Conservation (phyloP, 2,329 filamentous ascomycete species). For the Stemphylium vesicarium region DNA sequence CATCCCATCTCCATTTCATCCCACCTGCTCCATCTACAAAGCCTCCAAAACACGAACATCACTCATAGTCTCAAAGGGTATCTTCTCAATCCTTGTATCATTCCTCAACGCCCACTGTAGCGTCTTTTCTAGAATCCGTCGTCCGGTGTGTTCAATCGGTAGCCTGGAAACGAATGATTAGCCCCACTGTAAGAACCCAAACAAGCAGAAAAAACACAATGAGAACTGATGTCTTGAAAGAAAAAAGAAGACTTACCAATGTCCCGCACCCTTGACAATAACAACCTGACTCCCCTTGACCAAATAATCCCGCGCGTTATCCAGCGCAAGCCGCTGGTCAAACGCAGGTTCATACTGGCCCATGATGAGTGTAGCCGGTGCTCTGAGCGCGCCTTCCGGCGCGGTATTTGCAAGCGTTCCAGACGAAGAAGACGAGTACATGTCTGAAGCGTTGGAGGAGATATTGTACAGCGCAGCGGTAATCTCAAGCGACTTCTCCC, state of each 20-base stretch:
- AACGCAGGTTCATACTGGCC: conserved; percentile 61
- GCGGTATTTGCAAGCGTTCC: conserved; percentile 52
- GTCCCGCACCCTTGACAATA: conserved; percentile 57
- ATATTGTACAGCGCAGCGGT: conserved; percentile 57
- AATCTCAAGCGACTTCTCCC: conserved; percentile 60
- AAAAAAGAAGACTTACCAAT: conserved; percentile 52
- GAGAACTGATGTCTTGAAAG: too few relatives aligned
- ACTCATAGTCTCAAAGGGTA: conserved; percentile 28
- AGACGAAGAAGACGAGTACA: conserved; percentile 13
- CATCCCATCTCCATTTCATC: background rate
- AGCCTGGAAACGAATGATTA: conserved; percentile 13
- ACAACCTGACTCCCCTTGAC: conserved; percentile 58
- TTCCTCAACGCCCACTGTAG: conserved; percentile 42
- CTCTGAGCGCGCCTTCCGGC: conserved; percentile 56
- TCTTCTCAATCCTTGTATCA: conserved; percentile 17
- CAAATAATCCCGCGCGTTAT: conserved; percentile 61
- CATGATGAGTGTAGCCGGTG: conserved; percentile 61
- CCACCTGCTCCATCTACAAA: background rate
- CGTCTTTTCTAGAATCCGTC: conserved; percentile 51
- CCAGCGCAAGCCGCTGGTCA: conserved; percentile 56
- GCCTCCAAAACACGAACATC: conserved; percentile 28
- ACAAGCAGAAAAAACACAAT: background rate
- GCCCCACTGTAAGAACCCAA: background rate
- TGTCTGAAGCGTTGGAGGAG: conserved; percentile 18
- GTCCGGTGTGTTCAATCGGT: conserved; percentile 55